Percentiles rank a stretch among this genome's conserved stretches.
Conservation (phyloP, 2,329 filamentous ascomycete species). For the Chrysoporthe cubensis region DNA sequence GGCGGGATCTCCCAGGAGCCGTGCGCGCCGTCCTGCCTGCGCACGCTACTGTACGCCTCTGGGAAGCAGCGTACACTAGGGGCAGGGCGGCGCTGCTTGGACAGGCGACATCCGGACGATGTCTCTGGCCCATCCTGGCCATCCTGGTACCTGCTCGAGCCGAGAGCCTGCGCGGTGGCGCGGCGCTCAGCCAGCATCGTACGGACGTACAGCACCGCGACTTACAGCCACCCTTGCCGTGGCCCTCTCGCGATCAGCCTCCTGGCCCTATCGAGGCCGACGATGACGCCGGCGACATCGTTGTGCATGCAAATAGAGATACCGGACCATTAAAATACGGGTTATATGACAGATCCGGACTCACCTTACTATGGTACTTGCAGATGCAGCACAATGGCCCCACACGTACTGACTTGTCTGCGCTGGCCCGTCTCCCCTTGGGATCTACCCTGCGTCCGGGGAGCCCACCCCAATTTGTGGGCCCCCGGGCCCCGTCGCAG, state of each 20-base stretch:
- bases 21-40: conserved; percentile 10
- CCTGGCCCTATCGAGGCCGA: neutral
- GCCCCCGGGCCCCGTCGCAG: conserved; percentile 16
- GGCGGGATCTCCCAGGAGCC: conserved; percentile 16
- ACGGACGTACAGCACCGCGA: neutral
- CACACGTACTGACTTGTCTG: conserved; percentile 14
- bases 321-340: conserved; percentile 8
- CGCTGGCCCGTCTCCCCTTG: conserved; percentile 20
- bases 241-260: neutral
- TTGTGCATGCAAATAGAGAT: conserved; percentile 6
- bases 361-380: neutral
- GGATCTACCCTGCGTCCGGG: conserved; percentile 26
- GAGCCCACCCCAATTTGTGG: conserved; percentile 22
- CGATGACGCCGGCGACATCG: neutral
- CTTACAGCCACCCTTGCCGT: neutral
- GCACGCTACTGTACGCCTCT: neutral
- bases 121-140: neutral
- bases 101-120: neutral
- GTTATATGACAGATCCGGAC: conserved; percentile 1
- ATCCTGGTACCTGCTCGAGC: neutral
- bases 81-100: conserved; percentile 9
- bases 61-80: neutral
- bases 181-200: neutral
- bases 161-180: neutral
- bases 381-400: conserved; percentile 6